These are phyloP conservation scores for Fistulinella staudtii DNA, from an alignment of 1,284 basidiomycete genomes.

Conservation along the genomic window DNA sequence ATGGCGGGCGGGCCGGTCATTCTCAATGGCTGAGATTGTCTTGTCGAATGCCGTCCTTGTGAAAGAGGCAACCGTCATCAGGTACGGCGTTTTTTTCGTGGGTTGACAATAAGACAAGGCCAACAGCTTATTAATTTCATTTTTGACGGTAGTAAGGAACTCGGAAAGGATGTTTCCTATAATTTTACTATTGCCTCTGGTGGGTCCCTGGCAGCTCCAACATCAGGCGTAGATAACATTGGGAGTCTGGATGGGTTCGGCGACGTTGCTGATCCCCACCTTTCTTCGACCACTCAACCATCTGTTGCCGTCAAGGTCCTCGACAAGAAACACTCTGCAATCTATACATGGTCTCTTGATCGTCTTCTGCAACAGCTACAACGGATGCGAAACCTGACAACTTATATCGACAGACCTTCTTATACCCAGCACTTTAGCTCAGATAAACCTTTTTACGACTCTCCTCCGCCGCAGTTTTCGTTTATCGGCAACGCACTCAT, in stretches of 20 bases:
- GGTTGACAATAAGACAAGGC: not conserved
- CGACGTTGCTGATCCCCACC: constrained; percentile 79
- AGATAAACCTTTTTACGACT: constrained; percentile 90
- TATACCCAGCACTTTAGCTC: constrained; percentile 92
- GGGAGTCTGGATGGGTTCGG: constrained; percentile 90
- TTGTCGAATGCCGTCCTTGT: constrained; percentile 83
- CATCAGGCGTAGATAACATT: constrained; percentile 82
- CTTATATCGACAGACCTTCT: constrained; percentile 89
- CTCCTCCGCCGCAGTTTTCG: constrained; percentile 80
- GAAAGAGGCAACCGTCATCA: constrained; percentile 94
- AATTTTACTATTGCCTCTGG: constrained; percentile 90
- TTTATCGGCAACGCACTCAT: constrained; percentile 88
- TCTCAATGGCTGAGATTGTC: constrained; percentile 90
- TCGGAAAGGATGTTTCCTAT: constrained; percentile 82
- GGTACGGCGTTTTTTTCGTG: constrained; percentile 45
- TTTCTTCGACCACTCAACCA: constrained; percentile 71
- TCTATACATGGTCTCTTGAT: constrained; percentile 89
- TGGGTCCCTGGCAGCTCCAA: constrained; percentile 74
- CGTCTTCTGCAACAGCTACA: constrained; percentile 85
- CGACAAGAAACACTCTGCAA: constrained; percentile 79
- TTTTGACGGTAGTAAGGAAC: constrained; percentile 60
- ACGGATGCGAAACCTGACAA: constrained; percentile 91
- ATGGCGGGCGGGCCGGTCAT: constrained; percentile 82
- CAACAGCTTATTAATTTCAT: constrained; percentile 11
- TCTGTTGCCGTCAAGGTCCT: constrained; percentile 89